Evolutionary conservation across 495 filamentous ascomycete species (phyloP).

Genomic region (Articulospora tetracladia): DNA sequence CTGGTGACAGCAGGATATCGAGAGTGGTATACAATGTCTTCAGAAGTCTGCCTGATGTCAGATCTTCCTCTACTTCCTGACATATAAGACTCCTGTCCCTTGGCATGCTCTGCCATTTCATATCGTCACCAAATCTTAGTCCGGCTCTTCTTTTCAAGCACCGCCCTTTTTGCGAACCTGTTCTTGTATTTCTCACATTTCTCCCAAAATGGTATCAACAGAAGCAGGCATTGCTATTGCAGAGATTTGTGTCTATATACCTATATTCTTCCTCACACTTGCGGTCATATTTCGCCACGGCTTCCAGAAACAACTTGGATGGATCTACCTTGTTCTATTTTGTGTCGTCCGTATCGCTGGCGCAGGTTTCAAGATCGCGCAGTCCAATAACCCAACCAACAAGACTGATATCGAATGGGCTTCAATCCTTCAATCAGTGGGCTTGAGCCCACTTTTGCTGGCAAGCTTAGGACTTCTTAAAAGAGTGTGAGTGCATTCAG

Average conservation of each 20-base stretch:
- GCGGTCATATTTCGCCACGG: conserved; percentile 18
- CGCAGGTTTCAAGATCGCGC: conserved; percentile 19
- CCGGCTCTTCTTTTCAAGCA: too few relatives aligned
- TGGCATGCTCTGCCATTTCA: neutral
- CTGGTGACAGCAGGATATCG: too few relatives aligned
- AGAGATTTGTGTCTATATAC: conserved; percentile 23
- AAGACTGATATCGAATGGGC: conserved; percentile 20
- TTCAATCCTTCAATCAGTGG: conserved; percentile 20
- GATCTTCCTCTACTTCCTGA: neutral
- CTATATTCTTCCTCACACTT: conserved; percentile 20
- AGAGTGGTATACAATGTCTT: too few relatives aligned
- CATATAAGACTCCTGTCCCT: neutral
- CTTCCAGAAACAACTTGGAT: conserved; percentile 21
- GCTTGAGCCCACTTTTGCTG: conserved; percentile 21
- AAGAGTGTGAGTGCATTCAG: conserved; percentile 19
- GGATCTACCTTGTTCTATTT: conserved; percentile 23
- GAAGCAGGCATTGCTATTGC: conserved; percentile 11
- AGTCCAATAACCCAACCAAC: conserved; percentile 10
- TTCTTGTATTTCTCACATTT: too few relatives aligned
- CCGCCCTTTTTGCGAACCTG: too few relatives aligned
- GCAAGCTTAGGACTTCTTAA: conserved; percentile 23
- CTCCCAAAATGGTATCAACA: conserved; percentile 12
- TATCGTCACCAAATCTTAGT: neutral
- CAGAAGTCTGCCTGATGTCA: too few relatives aligned
- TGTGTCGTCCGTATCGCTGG: conserved; percentile 17